Base-by-base conservation (phyloP, 2,329 filamentous ascomycete genomes). In the Zasmidium cellare region DNA sequence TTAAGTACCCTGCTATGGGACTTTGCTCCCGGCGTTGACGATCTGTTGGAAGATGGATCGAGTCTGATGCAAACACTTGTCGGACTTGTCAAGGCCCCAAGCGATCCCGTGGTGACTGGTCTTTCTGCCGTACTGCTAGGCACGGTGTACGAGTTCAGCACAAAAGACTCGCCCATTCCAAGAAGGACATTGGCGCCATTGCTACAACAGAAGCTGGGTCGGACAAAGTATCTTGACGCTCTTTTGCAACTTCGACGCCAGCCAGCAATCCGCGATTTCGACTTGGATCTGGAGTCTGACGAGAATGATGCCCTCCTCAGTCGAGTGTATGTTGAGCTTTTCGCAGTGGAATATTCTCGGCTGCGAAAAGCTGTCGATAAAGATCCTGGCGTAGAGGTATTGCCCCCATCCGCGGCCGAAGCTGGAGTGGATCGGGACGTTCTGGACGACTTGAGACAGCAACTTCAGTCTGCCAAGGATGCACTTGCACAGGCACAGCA, bases 141-240 rank as follows among this genome's bases (percentile, higher is more conserved):
- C 9, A 87, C 96, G 19, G 83, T 94, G 3, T 99, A 97, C 72
- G 94, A 99, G 69, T 99, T 97, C 70, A 97, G 93, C 9, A 97
- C 93, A 0, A 96, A 96, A 71, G 94, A 99, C 74, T 97, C 93
- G 0, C 91, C 94, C 0, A 88, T 99, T 52, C 85, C 93, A 5
- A 84, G 94, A 60, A 82, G 86, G 22, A 92, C 89, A 9, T 78
- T 99, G 46, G 90, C 96, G 68, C 86, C 89, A 22, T 83, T 97
- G 24, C 79, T 99, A 35, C 81, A 85, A 24, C 86, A 88, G 46
- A 86, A 88, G 57, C 83, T 97, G 67, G 91, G 92, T 41, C 87
- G 92, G 65, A 92, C 96, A 67, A 87, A 88, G 67, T 99, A 96
- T 70, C 85, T 96, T 55, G 89, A 96, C 72, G 87, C 87, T 61